Evolutionary conservation across 805 yeast species (phyloP), one percentile per base, ranked within the genome.

Genomic region (Wickerhamomyces pijperi): DNA sequence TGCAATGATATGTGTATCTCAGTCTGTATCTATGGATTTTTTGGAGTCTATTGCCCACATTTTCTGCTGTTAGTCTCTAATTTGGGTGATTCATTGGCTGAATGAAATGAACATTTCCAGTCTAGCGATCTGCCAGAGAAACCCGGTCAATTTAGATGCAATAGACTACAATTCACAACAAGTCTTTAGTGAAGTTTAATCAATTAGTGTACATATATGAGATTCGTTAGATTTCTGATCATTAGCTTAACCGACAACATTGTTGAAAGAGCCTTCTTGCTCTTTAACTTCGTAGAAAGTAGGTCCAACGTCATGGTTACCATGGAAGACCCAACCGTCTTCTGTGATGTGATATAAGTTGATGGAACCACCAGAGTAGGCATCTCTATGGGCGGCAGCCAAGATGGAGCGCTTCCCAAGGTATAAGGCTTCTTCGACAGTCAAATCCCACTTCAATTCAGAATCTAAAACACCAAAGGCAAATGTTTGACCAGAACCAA

Each of bases 331-430:
- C 98, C 98, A 92, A 37, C 98, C 98, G 38, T 74, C 59, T 64
- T 87, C 96, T 23, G 92, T 81, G 43, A 92, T 90, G 58, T 92
- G 97, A 61, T 78, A 92, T 53, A 92, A 67, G 60, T 92, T 92
- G 47, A 90, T 77, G 2, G 96, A 84, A 50, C 97, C 97, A 70
- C 98, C 98, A 42, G 96, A 86, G 63, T 70, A 92, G 5, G 97
- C 98, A 62, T 92, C 98, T 73, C 98, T 82, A 59, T 92, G 98
- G 25, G 97, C 83, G 37, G 98, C 98, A 34, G 97, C 98, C 51
- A 92, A 70, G 53, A 92, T 92, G 35, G 95, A 81, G 63, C 98
- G 78, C 64, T 88, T 88, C 49, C 98, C 98, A 48, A 92, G 70
- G 54, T 83, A 83, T 46, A 92, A 71, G 3, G 97, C 97, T 46